Evolutionary conservation across 345 rosid genomes (phyloP).

Genomic region (Excoecaria agallocha): DNA sequence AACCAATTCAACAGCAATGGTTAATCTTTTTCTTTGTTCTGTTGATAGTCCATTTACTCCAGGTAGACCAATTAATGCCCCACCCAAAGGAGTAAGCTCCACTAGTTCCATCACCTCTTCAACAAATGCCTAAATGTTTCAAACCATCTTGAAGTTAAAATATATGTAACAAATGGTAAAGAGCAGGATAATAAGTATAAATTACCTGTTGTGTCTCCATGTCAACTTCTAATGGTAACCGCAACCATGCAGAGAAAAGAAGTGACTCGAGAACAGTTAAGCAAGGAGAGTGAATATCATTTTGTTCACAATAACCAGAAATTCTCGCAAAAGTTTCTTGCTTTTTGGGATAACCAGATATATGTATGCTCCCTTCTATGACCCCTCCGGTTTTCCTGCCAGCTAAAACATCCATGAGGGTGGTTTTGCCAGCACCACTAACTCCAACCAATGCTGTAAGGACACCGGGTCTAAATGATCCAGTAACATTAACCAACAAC

Average conservation of each 20-base stretch:
- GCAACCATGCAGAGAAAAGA: slow-evolving; percentile 92
- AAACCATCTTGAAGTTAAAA: slow-evolving; percentile 28
- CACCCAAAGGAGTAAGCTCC: slow-evolving; percentile 74
- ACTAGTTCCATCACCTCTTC: slow-evolving; percentile 99
- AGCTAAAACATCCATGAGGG: slow-evolving; percentile 98
- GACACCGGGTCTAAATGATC: slow-evolving; percentile 89
- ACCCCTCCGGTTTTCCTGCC: slow-evolving; percentile 96
- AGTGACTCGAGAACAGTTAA: slow-evolving; percentile 89
- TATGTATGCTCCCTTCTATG: slow-evolving; percentile 74
- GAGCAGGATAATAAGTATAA: neutral
- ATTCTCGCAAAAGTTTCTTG: slow-evolving; percentile 96
- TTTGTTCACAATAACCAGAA: slow-evolving; percentile 98
- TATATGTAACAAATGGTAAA: slow-evolving; percentile 13
- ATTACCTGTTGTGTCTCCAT: slow-evolving; percentile 78
- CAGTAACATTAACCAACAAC: slow-evolving; percentile 82
- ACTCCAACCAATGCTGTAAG: slow-evolving; percentile 97
- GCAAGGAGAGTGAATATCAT: slow-evolving; percentile 94
- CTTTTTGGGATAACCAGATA: slow-evolving; percentile 87
- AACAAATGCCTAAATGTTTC: slow-evolving; percentile 71
- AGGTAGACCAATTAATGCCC: slow-evolving; percentile 91
- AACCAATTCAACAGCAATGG: slow-evolving; percentile 92
- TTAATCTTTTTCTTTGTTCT: slow-evolving; percentile 88
- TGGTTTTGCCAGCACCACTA: slow-evolving; percentile 98
- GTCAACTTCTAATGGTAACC: slow-evolving; percentile 72
- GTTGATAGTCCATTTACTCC: slow-evolving; percentile 95